These are phyloP conservation scores for Acer negundo DNA, from an alignment of 345 rosid genomes.

Conservation along the genomic window DNA sequence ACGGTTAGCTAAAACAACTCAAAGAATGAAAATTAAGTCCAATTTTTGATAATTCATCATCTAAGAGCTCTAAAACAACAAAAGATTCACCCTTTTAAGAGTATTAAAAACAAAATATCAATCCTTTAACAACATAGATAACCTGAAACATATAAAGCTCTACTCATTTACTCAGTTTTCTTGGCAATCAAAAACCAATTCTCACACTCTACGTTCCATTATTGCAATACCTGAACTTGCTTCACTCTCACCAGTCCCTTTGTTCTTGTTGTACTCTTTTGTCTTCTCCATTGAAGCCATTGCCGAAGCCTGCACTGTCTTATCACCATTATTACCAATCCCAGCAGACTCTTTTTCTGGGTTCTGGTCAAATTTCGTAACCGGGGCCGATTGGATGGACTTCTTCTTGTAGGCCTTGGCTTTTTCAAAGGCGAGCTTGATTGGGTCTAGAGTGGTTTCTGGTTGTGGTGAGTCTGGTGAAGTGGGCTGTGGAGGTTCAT, in stretches of 20 bases:
- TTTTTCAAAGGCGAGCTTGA: slow-evolving; percentile 72
- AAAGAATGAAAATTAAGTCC: slow-evolving; percentile 2
- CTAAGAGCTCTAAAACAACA: neutral
- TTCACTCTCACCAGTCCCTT: slow-evolving; percentile 27
- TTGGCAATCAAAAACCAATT: neutral
- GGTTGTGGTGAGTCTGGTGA: slow-evolving; percentile 22
- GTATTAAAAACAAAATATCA: neutral
- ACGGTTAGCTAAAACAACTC: neutral
- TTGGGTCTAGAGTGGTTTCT: slow-evolving; percentile 42
- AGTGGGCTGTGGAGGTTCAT: slow-evolving; percentile 26
- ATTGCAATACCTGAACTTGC: slow-evolving; percentile 33
- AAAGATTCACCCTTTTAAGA: neutral
- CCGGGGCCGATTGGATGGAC: slow-evolving; percentile 6
- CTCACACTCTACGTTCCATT: neutral
- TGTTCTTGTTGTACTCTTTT: slow-evolving; percentile 39
- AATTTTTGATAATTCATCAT: neutral
- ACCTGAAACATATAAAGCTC: neutral
- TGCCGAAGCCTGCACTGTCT: slow-evolving; percentile 35
- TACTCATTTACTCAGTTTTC: neutral
- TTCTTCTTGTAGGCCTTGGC: slow-evolving; percentile 60
- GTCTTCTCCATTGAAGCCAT: slow-evolving; percentile 50
- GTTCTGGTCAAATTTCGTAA: slow-evolving; percentile 19
- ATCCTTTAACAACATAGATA: no score
- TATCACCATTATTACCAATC: slow-evolving; percentile 5
- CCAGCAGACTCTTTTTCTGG: slow-evolving; percentile 18